phyloP scores from a whole-genome alignment of 164 flowering plant genomes.

The Cinnamomum micranthum region DNA sequence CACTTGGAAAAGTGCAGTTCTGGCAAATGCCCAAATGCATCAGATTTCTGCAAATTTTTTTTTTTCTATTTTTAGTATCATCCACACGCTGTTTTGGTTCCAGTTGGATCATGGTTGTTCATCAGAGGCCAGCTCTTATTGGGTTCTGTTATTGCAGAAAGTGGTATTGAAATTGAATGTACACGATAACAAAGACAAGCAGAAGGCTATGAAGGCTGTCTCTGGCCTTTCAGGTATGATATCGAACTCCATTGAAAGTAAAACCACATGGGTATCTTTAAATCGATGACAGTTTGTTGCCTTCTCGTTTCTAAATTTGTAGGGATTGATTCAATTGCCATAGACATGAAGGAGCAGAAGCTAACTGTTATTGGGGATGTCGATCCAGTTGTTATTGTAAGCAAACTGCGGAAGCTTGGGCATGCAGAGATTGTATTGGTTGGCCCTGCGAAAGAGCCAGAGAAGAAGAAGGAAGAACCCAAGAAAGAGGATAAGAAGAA shows the following conservation, averaged over 20 bases:
- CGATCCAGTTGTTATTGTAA: conserved; percentile 58
- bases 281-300: too few species aligned
- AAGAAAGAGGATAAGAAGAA: conserved; percentile 11
- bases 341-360: conserved; percentile 74
- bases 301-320: background rate
- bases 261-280: too few species aligned
- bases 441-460: conserved; percentile 78
- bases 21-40: background rate
- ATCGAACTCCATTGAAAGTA: too few species aligned
- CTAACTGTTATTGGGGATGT: conserved; percentile 65
- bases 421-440: conserved; percentile 53
- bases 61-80: too few species aligned
- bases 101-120: background rate
- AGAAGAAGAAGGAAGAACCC: conserved; percentile 35
- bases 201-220: conserved; percentile 71
- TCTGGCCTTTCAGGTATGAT: conserved; percentile 57
- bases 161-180: conserved; percentile 66
- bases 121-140: background rate
- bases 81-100: background rate
- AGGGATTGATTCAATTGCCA: conserved; percentile 76
- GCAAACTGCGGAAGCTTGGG: conserved; percentile 66
- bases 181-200: conserved; percentile 63
- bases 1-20: background rate
- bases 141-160: conserved; percentile 47
- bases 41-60: background rate